phyloP scores from a whole-genome alignment of 495 filamentous ascomycete genomes.

The Trichocladium antarcticum region DNA sequence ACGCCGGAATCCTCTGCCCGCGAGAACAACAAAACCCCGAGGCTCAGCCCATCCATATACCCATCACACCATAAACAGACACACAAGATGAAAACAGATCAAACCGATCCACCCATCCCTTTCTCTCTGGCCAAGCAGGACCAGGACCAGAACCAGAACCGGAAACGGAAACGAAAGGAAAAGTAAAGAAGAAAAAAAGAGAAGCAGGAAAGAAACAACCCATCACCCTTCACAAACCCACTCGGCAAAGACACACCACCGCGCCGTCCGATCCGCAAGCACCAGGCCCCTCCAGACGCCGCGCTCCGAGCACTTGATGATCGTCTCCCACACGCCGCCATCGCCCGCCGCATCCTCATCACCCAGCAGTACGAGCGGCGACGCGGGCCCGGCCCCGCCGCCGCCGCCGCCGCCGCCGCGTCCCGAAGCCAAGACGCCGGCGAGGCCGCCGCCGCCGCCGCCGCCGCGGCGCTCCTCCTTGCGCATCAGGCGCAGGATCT shows the following conservation, averaged over 20 bases:
- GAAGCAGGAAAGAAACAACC: neutral
- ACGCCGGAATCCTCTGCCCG: neutral
- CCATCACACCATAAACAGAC: neutral
- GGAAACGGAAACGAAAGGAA: neutral
- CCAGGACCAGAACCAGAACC: no score
- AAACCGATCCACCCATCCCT: no score
- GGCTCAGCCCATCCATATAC: neutral
- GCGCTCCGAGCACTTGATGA: slow-evolving; percentile 88
- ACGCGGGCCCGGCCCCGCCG: slow-evolving; percentile 30
- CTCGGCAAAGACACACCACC: slow-evolving; percentile 98
- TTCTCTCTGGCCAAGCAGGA: no score
- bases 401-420: no score
- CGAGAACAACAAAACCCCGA: neutral
- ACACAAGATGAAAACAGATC: neutral
- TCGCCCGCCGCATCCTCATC: slow-evolving; percentile 53
- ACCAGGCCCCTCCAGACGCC: slow-evolving; percentile 90
- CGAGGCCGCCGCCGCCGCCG: slow-evolving; percentile 25
- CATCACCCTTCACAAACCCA: slow-evolving; percentile 52
- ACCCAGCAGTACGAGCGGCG: slow-evolving; percentile 27
- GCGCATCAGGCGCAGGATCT: slow-evolving; percentile 79
- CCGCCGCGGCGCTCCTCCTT: slow-evolving; percentile 62
- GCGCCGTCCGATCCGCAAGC: slow-evolving; percentile 83
- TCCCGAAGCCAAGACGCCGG: slow-evolving; percentile 17
- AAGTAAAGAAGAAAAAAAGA: neutral
- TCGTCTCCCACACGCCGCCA: slow-evolving; percentile 89